These are phyloP conservation scores for Colletotrichum neosansevieriae DNA, from an alignment of 2,329 filamentous ascomycete species.

Conservation along the genomic window DNA sequence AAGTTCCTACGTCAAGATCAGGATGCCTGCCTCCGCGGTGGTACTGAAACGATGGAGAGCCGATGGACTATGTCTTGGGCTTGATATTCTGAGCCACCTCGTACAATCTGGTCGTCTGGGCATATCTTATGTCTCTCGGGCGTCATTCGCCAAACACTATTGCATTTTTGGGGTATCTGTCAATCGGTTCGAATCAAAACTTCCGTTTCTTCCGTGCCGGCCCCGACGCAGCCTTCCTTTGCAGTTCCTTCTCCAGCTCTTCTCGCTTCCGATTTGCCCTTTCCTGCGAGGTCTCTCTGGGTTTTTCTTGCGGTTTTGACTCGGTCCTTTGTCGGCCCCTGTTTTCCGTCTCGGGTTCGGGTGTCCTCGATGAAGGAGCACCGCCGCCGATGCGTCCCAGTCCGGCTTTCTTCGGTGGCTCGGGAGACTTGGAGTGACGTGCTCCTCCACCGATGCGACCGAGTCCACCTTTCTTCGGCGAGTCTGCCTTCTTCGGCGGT, in stretches of 20 bases:
- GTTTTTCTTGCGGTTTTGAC: conserved; percentile 46
- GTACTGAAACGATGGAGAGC: no score
- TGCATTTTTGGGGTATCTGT: background rate
- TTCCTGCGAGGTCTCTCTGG: conserved; percentile 58
- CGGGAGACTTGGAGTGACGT: conserved; percentile 27
- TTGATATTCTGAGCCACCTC: no score
- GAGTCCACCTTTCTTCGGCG: conserved; percentile 49
- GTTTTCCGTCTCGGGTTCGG: conserved; percentile 15
- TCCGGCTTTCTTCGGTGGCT: conserved; percentile 40
- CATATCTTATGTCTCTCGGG: no score
- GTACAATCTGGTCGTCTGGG: no score
- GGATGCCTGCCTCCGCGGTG: no score
- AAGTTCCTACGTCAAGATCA: background rate
- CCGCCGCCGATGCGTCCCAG: conserved; percentile 52
- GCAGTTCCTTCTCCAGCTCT: conserved; percentile 64
- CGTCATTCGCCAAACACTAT: background rate
- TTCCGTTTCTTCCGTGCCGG: conserved; percentile 69
- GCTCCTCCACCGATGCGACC: conserved; percentile 57
- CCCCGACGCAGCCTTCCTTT: conserved; percentile 61
- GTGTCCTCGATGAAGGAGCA: background rate
- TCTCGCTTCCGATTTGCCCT: conserved; percentile 62
- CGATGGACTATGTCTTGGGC: no score
- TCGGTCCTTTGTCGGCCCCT: conserved; percentile 40
- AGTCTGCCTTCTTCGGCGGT: conserved; percentile 43
- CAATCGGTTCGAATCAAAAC: conserved; percentile 53